Base-by-base conservation (phyloP, 2,329 filamentous ascomycete genomes). In the Lanzia echinophila region DNA sequence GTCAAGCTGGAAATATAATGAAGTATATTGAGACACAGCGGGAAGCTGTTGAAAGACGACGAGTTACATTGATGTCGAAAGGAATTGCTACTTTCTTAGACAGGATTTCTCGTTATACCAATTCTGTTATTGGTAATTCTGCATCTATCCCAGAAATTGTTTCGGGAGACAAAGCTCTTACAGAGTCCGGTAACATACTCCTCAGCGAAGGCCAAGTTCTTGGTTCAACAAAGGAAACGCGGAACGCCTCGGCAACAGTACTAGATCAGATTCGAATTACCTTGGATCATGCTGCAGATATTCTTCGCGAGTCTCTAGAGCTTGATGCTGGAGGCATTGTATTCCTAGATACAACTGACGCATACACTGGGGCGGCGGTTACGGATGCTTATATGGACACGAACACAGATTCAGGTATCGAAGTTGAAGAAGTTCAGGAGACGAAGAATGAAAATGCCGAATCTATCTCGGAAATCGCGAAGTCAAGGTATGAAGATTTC, bases 1-100 rank as follows among this genome's bases (percentile, higher is more conserved):
- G 1, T 70, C 69, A 28, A 53, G 50, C 50, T 15, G 47, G 24
- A 8, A 75, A 79, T 6, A 72, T 81, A 5, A 80, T 82, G 69
- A 74, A 81, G 31, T 81, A 84, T 53, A 65, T 86, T 15, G 79
- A 82, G 67, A 78, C 72, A 72, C 77, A 71, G 46, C 73, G 73
- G 61, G 76, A 69, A 58, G 73, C 65, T 51, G 77, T 73, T 53
- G 78, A 74, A 59, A 76, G 73, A 58, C 75, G 70, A 60, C 73
- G 72, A 61, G 78, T 71, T 44, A 77, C 71, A 53, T 74, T 71
- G 59, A 82, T 75, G 67, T 75, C 73, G 44, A 70, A 73, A 12
- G 76, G 78, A 1, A 64, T 82, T n/a, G 76, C 74, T 6, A 71
- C 69, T 13, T 81, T 79, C 49, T 73, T 78, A 6, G 76, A 78